phyloP scores from a whole-genome alignment of 371 early-diverging fungal genomes.

The Blakeslea trispora region DNA sequence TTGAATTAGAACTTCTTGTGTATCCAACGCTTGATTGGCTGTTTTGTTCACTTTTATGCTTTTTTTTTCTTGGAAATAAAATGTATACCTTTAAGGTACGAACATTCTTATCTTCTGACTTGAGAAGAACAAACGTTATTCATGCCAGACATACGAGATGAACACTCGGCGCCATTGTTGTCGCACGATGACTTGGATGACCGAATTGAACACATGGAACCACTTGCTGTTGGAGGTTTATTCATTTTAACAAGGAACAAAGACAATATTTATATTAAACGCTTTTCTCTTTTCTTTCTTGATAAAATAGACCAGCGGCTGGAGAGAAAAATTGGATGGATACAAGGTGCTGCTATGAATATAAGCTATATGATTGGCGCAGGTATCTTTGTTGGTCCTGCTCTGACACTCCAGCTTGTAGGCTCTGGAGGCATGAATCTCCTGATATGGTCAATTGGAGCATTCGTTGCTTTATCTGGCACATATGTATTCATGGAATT shows the following conservation, averaged over 20 bases:
- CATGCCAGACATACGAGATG: neutral
- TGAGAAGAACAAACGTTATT: neutral
- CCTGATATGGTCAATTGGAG: slow-evolving; percentile 40
- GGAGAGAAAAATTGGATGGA: slow-evolving; percentile 45
- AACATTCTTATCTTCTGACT: no score
- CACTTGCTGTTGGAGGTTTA: slow-evolving; percentile 39
- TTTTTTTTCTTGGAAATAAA: no score
- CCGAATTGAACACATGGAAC: slow-evolving; percentile 37
- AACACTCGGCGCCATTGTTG: slow-evolving; percentile 19
- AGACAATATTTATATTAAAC: neutral
- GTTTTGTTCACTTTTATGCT: no score
- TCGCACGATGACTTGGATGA: slow-evolving; percentile 7
- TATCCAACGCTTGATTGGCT: no score
- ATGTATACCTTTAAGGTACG: no score
- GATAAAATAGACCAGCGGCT: slow-evolving; percentile 37
- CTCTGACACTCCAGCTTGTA: slow-evolving; percentile 35
- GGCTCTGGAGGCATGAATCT: slow-evolving; percentile 50
- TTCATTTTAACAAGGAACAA: neutral
- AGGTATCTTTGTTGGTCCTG: slow-evolving; percentile 47
- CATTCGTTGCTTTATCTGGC: slow-evolving; percentile 37
- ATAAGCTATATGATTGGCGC: slow-evolving; percentile 49
- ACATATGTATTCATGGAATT: slow-evolving; percentile 45
- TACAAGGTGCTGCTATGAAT: slow-evolving; percentile 44
- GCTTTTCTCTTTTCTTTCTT: neutral
- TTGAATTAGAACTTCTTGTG: no score